These are phyloP conservation scores for Rehmannia glutinosa DNA, from an alignment of 257 asterid species.

Conservation along the genomic window DNA sequence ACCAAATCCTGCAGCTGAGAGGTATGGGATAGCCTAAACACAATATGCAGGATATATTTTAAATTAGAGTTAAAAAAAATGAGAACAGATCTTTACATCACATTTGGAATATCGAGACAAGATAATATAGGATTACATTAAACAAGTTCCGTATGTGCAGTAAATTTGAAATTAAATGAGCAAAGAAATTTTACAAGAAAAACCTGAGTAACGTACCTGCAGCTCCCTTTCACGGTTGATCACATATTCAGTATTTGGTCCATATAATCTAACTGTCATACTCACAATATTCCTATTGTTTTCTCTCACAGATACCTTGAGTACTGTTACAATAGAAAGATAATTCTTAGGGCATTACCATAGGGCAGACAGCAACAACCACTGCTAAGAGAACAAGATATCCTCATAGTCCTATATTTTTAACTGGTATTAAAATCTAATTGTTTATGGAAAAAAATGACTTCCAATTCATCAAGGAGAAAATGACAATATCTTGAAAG, in stretches of 20 bases:
- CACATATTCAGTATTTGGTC: slow-evolving; percentile 95
- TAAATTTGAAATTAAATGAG: not conserved
- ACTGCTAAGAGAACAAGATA: not conserved
- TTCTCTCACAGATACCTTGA: slow-evolving; percentile 79
- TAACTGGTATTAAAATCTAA: not conserved
- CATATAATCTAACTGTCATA: slow-evolving; percentile 78
- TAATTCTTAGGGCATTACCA: slow-evolving; percentile 5
- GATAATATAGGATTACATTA: not conserved
- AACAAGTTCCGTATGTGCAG: not conserved
- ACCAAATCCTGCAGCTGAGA: slow-evolving; percentile 97
- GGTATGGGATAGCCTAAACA: slow-evolving; percentile 82
- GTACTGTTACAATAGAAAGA: slow-evolving; percentile 48
- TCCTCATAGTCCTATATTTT: not conserved
- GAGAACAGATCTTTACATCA: slow-evolving; percentile 1
- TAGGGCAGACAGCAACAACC: slow-evolving; percentile 17
- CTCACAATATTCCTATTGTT: slow-evolving; percentile 34
- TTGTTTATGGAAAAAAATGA: not conserved
- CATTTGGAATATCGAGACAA: not conserved
- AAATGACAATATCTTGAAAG: slow-evolving; percentile 1
- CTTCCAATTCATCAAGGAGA: not conserved
- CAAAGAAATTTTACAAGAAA: slow-evolving; percentile 1
- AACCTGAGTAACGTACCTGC: slow-evolving; percentile 44
- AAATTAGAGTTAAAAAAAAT: slow-evolving; percentile 6
- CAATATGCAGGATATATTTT: slow-evolving; percentile 10
- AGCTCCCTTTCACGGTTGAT: slow-evolving; percentile 86